Percentiles rank a stretch among this genome's conserved stretches.
Evolutionary conservation across 2,329 filamentous ascomycete species (phyloP).

Genomic region (Xylaria arbuscula): DNA sequence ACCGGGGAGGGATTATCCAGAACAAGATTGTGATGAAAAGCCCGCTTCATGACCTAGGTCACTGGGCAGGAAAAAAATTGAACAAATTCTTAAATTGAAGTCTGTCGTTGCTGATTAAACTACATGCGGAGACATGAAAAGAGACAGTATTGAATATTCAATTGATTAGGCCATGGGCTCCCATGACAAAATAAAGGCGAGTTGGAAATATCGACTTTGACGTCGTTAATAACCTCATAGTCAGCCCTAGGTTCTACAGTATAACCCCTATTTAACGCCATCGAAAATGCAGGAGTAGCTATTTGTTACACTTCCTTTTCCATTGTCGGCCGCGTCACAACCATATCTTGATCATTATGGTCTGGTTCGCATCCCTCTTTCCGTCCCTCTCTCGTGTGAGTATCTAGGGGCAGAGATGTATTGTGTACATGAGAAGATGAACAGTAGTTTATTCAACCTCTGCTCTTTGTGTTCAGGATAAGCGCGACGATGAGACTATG

Average conservation of each 20-base stretch:
- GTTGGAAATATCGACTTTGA: conserved; percentile 24
- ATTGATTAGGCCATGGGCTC: conserved; percentile 28
- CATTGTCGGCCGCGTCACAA: not conserved
- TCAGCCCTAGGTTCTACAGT: conserved; percentile 45
- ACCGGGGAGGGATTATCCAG: not conserved
- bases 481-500: conserved; percentile 87
- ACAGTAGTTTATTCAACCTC: conserved; percentile 58
- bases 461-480: conserved; percentile 89
- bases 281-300: conserved; percentile 47
- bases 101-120: not conserved
- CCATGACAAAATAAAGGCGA: not conserved
- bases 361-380: conserved; percentile 14
- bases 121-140: not conserved
- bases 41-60: too few species aligned
- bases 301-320: conserved; percentile 45
- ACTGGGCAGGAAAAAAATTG: conserved; percentile 15
- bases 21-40: not conserved
- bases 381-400: conserved; percentile 24
- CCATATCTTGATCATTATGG: not conserved
- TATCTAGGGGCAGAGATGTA: conserved; percentile 9
- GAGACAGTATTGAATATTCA: not conserved
- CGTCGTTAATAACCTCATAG: conserved; percentile 40
- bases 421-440: conserved; percentile 11
- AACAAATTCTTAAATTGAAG: not conserved
- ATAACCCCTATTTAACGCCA: conserved; percentile 48